phyloP scores from a whole-genome alignment of 805 yeast species.

The Schwanniomyces polymorphus region DNA sequence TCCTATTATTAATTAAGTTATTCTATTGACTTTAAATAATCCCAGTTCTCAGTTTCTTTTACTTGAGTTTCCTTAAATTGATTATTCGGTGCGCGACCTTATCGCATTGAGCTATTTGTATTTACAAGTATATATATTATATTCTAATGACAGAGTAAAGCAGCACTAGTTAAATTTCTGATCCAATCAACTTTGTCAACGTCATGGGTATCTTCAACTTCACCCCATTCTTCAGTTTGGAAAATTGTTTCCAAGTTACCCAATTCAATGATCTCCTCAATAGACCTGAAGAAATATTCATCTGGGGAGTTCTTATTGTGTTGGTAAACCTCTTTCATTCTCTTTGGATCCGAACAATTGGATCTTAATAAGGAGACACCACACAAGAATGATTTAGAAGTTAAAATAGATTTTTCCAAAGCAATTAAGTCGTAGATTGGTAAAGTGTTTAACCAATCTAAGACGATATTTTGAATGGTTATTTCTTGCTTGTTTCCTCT shows the following conservation, averaged over 20 bases:
- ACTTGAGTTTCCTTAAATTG: background rate
- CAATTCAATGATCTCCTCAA: conserved; percentile 73
- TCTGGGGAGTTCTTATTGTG: conserved; percentile 29
- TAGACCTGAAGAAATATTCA: conserved; percentile 38
- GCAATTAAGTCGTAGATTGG: conserved; percentile 81
- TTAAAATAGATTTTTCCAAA: conserved; percentile 83
- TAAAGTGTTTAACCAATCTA: conserved; percentile 61
- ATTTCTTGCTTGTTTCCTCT: conserved; percentile 74
- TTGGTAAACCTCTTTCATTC: conserved; percentile 27
- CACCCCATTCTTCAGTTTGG: conserved; percentile 95
- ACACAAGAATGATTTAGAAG: conserved; percentile 82
- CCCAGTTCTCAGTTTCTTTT: background rate
- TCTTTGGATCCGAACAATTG: conserved; percentile 22
- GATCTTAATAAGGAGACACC: conserved; percentile 70
- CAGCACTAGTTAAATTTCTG: conserved; percentile 79
- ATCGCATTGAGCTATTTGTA: background rate
- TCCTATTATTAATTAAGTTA: background rate
- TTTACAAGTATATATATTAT: background rate
- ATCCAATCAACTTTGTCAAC: conserved; percentile 91
- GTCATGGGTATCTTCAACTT: conserved; percentile 97
- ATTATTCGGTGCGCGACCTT: background rate
- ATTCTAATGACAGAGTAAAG: conserved; percentile 24
- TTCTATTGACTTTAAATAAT: background rate
- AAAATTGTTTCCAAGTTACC: conserved; percentile 79
- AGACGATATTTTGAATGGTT: conserved; percentile 60